These are phyloP conservation scores for Colletotrichum musicola DNA, from an alignment of 2,329 filamentous ascomycete genomes.

Conservation along the genomic window DNA sequence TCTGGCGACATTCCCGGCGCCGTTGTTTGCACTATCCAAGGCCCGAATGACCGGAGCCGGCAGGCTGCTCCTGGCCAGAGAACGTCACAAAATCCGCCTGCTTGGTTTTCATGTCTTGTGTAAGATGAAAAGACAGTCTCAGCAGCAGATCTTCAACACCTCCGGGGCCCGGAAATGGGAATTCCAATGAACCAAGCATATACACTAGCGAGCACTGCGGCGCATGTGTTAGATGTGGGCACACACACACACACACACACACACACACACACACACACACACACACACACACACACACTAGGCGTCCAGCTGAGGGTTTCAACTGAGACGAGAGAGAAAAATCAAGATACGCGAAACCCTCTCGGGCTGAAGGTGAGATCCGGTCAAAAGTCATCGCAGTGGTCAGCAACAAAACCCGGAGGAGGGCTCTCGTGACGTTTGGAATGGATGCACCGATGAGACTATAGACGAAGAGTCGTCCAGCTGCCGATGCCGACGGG, in stretches of 20 bases:
- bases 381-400: not conserved
- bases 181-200: not conserved
- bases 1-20: not conserved
- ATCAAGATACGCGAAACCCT: not conserved
- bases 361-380: not conserved
- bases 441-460: not conserved
- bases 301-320: not conserved
- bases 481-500: not conserved
- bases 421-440: not conserved
- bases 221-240: not conserved
- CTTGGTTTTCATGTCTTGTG: not conserved
- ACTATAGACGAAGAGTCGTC: not conserved
- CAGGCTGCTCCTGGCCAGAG: not conserved
- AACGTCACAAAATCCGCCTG: not conserved
- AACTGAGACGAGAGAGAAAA: not conserved
- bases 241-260: not conserved
- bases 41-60: constrained; percentile 8
- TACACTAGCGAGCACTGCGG: not conserved
- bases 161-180: not conserved
- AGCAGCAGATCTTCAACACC: constrained; percentile 16
- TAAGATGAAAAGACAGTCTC: too few species aligned
- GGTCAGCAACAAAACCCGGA: not conserved
- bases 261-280: not conserved
- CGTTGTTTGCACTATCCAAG: not conserved
- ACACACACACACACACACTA: not conserved